Evolutionary conservation across 257 asterid species (phyloP), one percentile per base, ranked within the genome.

Genomic region (Leptodermis oblonga): DNA sequence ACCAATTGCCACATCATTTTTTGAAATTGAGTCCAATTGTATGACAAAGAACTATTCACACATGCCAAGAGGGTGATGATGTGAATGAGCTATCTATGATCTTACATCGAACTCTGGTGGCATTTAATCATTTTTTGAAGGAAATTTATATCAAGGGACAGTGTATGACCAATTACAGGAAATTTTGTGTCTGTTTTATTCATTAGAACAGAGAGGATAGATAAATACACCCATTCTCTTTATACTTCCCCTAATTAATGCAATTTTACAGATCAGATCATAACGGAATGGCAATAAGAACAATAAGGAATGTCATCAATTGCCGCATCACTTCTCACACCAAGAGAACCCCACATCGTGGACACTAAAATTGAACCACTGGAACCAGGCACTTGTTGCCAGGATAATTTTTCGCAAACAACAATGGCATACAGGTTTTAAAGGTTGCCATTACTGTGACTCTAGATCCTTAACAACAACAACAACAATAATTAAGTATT

Each of bases 261-360:
- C 22, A 41, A 39, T 3, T 62, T 63, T 20, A 15, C 2, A 63
- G 18, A 10, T 39, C 33, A 22, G 26, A 63, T 22, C 4, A 41
- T 23, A 5, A 41, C 31, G 22, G 12, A 41, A 63, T 22, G 13
- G 53, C 11, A 55, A 53, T 22, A 18, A 31, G 7, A 68, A 30
- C 28, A 68, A 6, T 4, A 9, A 46, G 6, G 28, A 58, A 36
- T 53, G 36, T 14, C 34, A 36, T 33, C 52, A 34, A 68, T 51
- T 34, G 36, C 72, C 52, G 5, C 39, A 22, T 61, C 23, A 51
- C 41, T 59, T 31, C 28, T 26, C 4, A 15, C 34, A 56, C 51
- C 58, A 20, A 36, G 49, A 67, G n/a, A 67, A 67, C 10, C 49
- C 52, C 48, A 45, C 23, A n/a, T n/a, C n/a, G 0, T 60, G 62